A percentile compares a stretch with the other conserved stretches of the same genome.
These are phyloP conservation scores for Pseudocercospora crystallina DNA, from an alignment of 2,329 filamentous ascomycete species.

Conservation along the genomic window DNA sequence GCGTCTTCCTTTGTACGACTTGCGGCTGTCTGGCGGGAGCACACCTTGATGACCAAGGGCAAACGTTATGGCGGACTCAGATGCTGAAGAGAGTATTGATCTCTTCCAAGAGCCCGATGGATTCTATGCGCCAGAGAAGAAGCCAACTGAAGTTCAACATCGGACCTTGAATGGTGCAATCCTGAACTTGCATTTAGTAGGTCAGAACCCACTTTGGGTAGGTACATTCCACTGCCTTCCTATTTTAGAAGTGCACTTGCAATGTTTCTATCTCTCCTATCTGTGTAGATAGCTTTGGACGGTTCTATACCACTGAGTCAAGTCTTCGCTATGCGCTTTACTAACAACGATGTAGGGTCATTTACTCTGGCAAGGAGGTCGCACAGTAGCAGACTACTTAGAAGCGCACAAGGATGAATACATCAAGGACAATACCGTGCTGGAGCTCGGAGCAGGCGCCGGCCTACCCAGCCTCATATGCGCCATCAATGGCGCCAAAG, in stretches of 20 bases:
- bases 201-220: constrained; percentile 82
- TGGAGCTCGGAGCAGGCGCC: constrained; percentile 87
- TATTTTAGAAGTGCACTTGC: neutral
- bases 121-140: constrained; percentile 75
- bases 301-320: no score
- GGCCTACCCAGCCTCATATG: constrained; percentile 74
- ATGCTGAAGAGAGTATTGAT: constrained; percentile 40
- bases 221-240: constrained; percentile 29
- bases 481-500: constrained; percentile 66
- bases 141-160: constrained; percentile 72
- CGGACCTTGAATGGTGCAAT: constrained; percentile 64
- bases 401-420: constrained; percentile 63
- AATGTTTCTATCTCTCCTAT: no score
- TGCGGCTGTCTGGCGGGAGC: neutral
- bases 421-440: constrained; percentile 67
- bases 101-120: constrained; percentile 80
- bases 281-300: no score
- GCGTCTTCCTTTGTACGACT: no score
- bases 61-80: constrained; percentile 24
- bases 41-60: constrained; percentile 1
- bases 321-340: no score
- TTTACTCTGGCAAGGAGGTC: constrained; percentile 85
- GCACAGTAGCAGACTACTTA: constrained; percentile 74
- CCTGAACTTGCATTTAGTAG: constrained; percentile 74
- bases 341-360: constrained; percentile 58